Conservation (phyloP, 2,329 filamentous ascomycete genomes). For the Trichoderma cornu-damae region DNA sequence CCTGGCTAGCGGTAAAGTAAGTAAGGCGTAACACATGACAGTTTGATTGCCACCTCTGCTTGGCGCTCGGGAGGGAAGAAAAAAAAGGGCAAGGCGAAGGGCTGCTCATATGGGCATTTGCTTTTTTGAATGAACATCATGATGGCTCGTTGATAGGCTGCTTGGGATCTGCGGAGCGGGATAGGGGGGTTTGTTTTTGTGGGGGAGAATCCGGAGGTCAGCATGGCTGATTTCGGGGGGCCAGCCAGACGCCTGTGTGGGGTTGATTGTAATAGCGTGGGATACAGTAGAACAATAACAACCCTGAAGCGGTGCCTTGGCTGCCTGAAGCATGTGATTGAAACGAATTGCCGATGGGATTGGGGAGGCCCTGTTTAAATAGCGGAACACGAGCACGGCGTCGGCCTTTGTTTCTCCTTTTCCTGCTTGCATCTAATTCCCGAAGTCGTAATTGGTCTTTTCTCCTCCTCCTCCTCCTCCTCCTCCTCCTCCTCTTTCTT, state of each 20-base stretch:
- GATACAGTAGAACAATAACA: too few species aligned
- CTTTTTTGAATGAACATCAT: too few species aligned
- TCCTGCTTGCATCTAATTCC: too few species aligned
- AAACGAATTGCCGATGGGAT: conserved; percentile 14
- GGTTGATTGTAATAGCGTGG: conserved; percentile 5
- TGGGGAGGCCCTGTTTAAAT: conserved; percentile 6
- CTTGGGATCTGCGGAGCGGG: not conserved
- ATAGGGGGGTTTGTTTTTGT: not conserved
- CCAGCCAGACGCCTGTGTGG: too few species aligned
- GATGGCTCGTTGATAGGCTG: not conserved
- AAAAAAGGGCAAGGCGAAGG: too few species aligned
- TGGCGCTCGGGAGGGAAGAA: not conserved
- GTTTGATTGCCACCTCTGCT: too few species aligned
- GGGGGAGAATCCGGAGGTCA: conserved; percentile 6
- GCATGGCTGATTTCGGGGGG: not conserved
- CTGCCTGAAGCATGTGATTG: conserved; percentile 15
- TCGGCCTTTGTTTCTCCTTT: not conserved
- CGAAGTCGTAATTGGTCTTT: too few species aligned
- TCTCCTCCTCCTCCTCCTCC: not conserved
- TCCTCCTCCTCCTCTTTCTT: not conserved
- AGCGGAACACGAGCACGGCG: not conserved
- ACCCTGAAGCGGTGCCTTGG: too few species aligned
- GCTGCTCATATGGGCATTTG: too few species aligned
- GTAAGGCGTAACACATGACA: not conserved
- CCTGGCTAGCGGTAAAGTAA: not conserved